These are phyloP conservation scores for Penicillium sp. DNA, from an alignment of 2,329 filamentous ascomycete genomes.

Conservation along the genomic window DNA sequence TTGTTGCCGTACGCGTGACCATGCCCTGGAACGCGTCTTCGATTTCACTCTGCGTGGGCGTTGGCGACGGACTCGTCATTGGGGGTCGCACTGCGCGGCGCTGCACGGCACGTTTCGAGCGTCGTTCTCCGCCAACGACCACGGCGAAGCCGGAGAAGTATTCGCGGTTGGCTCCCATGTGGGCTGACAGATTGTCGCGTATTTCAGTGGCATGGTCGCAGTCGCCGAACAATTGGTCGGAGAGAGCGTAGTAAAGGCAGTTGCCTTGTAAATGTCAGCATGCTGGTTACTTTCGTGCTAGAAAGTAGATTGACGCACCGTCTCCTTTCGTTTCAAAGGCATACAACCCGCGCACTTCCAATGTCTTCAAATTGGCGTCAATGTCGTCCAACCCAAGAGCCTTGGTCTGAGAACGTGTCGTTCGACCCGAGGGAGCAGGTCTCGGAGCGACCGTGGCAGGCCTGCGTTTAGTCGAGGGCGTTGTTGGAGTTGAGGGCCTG, in stretches of 20 bases:
- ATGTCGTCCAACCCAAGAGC: constrained; percentile 5
- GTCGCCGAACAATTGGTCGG: constrained; percentile 62
- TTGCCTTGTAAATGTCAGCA: constrained; percentile 49
- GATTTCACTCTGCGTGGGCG: constrained; percentile 52
- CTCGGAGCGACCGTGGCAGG: not conserved
- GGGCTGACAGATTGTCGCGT: constrained; percentile 55
- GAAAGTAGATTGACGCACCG: constrained; percentile 46
- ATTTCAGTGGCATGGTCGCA: constrained; percentile 57
- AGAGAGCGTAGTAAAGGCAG: constrained; percentile 66
- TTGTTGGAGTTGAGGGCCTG: constrained; percentile 21
- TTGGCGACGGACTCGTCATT: constrained; percentile 33
- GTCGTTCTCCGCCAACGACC: constrained; percentile 53
- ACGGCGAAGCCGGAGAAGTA: constrained; percentile 64
- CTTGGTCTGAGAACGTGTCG: constrained; percentile 12
- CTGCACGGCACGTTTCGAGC: constrained; percentile 53
- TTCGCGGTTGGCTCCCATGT: constrained; percentile 58
- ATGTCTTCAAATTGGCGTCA: constrained; percentile 19
- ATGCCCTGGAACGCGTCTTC: constrained; percentile 57
- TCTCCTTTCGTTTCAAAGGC: constrained; percentile 58
- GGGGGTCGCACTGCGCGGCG: constrained; percentile 18
- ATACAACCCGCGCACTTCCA: constrained; percentile 57
- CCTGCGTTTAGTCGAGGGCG: constrained; percentile 19
- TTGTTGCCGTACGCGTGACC: constrained; percentile 57
- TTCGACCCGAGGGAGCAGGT: not conserved
- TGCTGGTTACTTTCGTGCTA: not conserved